Evolutionary conservation across 345 rosid genomes (phyloP), one percentile per base, ranked within the genome.

Genomic region (Hibiscus tridactylites): DNA sequence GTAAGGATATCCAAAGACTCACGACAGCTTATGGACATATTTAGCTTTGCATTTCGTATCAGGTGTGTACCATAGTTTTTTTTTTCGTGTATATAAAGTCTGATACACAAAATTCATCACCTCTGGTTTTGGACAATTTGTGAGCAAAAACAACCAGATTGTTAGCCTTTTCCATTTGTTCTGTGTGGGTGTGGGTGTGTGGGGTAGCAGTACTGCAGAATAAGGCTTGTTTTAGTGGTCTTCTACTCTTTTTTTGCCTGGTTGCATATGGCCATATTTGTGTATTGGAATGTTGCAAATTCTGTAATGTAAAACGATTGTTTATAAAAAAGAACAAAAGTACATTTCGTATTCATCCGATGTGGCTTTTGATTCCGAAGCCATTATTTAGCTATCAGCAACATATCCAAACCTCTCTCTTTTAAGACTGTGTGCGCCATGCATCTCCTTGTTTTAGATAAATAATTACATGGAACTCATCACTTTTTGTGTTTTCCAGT

Each of bases 151-250:
- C 52, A 24, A 70, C 58, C 37, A 59, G 42, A 29, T 60, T 50
- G 15, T 61, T 69, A 70, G 62, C 54, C 29, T 68, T 17, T 68
- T 35, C 10, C 5, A 16, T 16, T 49, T 65, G 8, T 44, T 37
- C 26, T 24, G 15, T 56, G 26, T 54, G 59, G 59, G 4, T 52
- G 16, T 50, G 54, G 54, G 24, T 54, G 57, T 77, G 81, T 73
- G 81, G 80, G 75, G 68, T 21, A 21, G 24, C 71, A 79, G 81
- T 76, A 75, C 70, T 75, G 75, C 75, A 79, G 72, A 79, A 71
- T 74, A 79, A 80, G 75, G 79, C 71, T 72, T 74, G 76, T 74
- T 64, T 68, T 33, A 37, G 61, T 74, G 76, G 74, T 67, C 65
- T 68, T 71, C 62, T 73, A 52, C 71, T 68, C 50, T 71, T 49